Base-by-base conservation (phyloP, 495 filamentous ascomycete genomes). In the Lasiosphaeris hirsuta region DNA sequence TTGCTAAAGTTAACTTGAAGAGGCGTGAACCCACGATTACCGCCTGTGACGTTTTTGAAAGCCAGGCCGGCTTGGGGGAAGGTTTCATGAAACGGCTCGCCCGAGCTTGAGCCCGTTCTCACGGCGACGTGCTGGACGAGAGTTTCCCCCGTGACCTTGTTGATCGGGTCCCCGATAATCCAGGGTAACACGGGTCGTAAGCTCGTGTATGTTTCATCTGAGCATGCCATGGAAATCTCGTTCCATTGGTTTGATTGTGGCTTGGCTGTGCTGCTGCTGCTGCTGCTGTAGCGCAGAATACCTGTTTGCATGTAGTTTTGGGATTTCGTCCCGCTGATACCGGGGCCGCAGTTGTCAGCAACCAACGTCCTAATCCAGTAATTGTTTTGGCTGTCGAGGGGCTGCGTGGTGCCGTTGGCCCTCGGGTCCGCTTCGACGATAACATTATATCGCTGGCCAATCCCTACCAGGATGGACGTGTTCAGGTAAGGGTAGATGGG, bases 381-480 rank as follows among this genome's bases (percentile, higher is more conserved):
- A 13, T 57, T 47, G 9, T 17, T 10, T 11, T 46, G 13, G 46
- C 1, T 10, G 34, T 3, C 87, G 57, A 14, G 88, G 84, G 5
- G 82, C 23, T 30, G 85, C 18, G 61, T 72, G 62, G 83, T 85
- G 54, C 84, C 76, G 33, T 46, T 30, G 19, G 75, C 71, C 2
- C 62, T 59, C 49, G 81, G 74, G 51, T 83, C 74, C 5, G 84
- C 85, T 37, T 77, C 76, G 19, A 89, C 73, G 53, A 89, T 78
- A n/a, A 88, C 71, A 57, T 88, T 78, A 69, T 86, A 87, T 23
- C 86, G 76, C 68, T 90, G 84, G 7, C 82, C 85, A 61, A 88
- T 86, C 39, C 64, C 78, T 36, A 89, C 73, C 10, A 69, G 65
- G 5, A 86, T 51, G 7, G 71, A 66, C 6, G 70, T 60, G 30